Evolutionary conservation across 148 eudicot species (phyloP), one percentile per base, ranked within the genome.

Genomic region (Arbutus unedo): DNA sequence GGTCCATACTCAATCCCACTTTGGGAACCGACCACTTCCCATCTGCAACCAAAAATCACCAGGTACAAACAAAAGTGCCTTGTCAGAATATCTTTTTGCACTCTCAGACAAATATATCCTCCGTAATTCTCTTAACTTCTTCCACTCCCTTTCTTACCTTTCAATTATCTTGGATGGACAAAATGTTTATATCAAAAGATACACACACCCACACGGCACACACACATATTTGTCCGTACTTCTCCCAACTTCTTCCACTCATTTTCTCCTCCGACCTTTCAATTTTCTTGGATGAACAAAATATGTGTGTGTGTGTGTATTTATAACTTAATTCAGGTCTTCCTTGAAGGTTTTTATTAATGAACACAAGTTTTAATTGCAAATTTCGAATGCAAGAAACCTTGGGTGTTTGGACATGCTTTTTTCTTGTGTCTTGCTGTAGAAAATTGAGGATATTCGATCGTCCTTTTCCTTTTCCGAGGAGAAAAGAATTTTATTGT

Each of bases 21-120:
- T 8, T 83, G 76, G 41, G 92, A 79, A 54, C 91, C 97, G 81
- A 86, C 89, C 79, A 91, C 85, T 86, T 90, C 88, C 95, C 97
- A 95, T 87, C 98, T 95, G 90, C 84, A 88, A 77, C 57, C 41
- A 57, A 45, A 76, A 81, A 80, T 47, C 51, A 81, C 50, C 41
- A 72, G 76, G 47, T 21, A 71, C 25, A 76, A 81, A 62, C 49
- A 76, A 9, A 54, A 56, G 1, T 18, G 43, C 14, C 73, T 25
- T 14, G 55, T 77, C 73, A 81, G 60, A 77, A 48, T 55, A 38
- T 47, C 5, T 74, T 50, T 79, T 45, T 60, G 38, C 53, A 59
- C 53, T 25, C 8, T n/a, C 19, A 60, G 81, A 60, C 71, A 45
- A 57, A 60, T n/a, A 13, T 19, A 59, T 60, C 70, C 54, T 60